These are phyloP conservation scores for Aspergillus japonicus DNA, from an alignment of 2,329 filamentous ascomycete species.

Conservation along the genomic window DNA sequence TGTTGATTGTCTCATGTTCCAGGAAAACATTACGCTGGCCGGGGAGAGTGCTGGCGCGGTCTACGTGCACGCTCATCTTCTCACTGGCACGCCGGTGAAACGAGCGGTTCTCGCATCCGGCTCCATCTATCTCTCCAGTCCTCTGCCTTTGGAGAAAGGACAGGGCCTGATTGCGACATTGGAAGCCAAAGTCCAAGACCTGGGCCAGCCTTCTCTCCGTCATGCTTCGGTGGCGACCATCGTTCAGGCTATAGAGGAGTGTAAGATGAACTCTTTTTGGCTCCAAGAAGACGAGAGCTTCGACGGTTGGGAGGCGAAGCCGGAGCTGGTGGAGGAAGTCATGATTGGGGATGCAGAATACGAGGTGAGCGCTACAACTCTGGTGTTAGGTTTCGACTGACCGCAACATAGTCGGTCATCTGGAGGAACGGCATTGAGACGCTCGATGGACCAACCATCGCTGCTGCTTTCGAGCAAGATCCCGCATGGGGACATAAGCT, in stretches of 20 bases:
- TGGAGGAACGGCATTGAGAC: slow-evolving; percentile 47
- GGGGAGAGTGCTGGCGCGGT: slow-evolving; percentile 51
- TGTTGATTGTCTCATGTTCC: background rate
- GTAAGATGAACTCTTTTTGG: slow-evolving; percentile 45
- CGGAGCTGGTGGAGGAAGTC: slow-evolving; percentile 36
- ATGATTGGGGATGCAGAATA: slow-evolving; percentile 48
- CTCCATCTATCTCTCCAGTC: slow-evolving; percentile 45
- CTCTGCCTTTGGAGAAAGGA: slow-evolving; percentile 38
- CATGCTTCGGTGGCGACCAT: slow-evolving; percentile 31
- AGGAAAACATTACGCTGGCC: slow-evolving; percentile 44
- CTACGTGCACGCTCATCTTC: slow-evolving; percentile 46
- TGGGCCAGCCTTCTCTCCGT: slow-evolving; percentile 29
- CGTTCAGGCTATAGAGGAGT: slow-evolving; percentile 35
- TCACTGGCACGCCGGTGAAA: slow-evolving; percentile 32
- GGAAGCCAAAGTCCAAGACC: slow-evolving; percentile 27
- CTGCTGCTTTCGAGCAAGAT: slow-evolving; percentile 34
- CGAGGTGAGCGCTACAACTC: slow-evolving; percentile 31
- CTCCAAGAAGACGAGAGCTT: slow-evolving; percentile 42
- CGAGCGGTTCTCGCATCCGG: slow-evolving; percentile 45
- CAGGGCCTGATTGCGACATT: slow-evolving; percentile 31
- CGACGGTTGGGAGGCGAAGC: slow-evolving; percentile 37
- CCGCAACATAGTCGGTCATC: slow-evolving; percentile 41
- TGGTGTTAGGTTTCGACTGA: background rate
- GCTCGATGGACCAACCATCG: slow-evolving; percentile 34
- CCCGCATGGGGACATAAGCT: slow-evolving; percentile 33